phyloP scores from a whole-genome alignment of 2,329 filamentous ascomycete genomes.

The Sarocladium kiliense region DNA sequence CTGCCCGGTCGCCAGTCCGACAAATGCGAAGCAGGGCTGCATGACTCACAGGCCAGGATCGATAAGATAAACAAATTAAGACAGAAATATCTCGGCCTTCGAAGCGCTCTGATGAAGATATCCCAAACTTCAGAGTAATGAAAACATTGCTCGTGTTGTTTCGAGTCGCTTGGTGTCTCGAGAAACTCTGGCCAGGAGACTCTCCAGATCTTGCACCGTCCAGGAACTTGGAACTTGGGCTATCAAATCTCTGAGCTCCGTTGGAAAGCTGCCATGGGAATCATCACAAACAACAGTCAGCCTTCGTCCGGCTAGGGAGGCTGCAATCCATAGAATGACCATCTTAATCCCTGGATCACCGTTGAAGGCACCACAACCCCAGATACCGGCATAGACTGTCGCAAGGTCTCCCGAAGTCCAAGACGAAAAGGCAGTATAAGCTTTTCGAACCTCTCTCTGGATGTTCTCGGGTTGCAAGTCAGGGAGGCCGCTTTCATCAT shows the following conservation, averaged over 20 bases:
- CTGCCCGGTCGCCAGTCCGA: no score
- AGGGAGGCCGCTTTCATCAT: constrained; percentile 12
- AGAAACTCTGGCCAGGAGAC: background rate
- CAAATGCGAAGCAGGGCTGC: no score
- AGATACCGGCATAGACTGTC: constrained; percentile 22
- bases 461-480: constrained; percentile 22
- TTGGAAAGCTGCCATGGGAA: constrained; percentile 9
- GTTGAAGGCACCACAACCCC: constrained; percentile 31
- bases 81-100: no score
- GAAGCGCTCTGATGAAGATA: no score
- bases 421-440: constrained; percentile 21
- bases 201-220: constrained; percentile 7
- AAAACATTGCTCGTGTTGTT: background rate
- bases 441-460: constrained; percentile 25
- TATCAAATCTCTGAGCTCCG: constrained; percentile 16
- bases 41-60: no score
- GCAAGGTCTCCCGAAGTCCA: constrained; percentile 10
- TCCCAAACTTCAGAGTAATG: no score
- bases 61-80: no score
- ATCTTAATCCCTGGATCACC: constrained; percentile 27
- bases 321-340: constrained; percentile 26
- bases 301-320: constrained; percentile 17
- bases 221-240: constrained; percentile 9
- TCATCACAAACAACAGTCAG: constrained; percentile 17
- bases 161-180: background rate